phyloP scores from a whole-genome alignment of 306 rosid genomes.

The Medicago ruthenica region DNA sequence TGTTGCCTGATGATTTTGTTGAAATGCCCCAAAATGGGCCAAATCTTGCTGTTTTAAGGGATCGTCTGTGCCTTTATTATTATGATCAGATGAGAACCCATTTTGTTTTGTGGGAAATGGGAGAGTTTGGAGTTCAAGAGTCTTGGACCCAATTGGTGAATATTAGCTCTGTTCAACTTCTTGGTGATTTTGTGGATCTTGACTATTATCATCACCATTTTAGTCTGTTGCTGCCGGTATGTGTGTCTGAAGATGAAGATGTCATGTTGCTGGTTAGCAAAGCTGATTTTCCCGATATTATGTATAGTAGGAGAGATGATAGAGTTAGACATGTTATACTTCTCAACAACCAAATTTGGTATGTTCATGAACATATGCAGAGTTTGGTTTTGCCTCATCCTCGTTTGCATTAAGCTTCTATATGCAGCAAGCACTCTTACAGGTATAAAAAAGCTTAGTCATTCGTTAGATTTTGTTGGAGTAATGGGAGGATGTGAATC shows the following conservation, averaged over 20 bases:
- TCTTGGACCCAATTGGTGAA: neutral
- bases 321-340: too few relatives aligned
- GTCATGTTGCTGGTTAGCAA: too few relatives aligned
- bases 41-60: neutral
- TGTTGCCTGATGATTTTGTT: neutral
- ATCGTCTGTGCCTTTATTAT: neutral
- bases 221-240: too few relatives aligned
- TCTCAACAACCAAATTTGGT: too few relatives aligned
- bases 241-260: too few relatives aligned
- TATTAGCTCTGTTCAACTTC: neutral
- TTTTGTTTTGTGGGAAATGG: neutral
- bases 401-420: too few relatives aligned
- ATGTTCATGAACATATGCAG: too few relatives aligned
- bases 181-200: too few relatives aligned
- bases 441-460: conserved; percentile 48
- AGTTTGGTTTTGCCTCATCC: conserved; percentile 57
- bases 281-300: too few relatives aligned
- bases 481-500: conserved; percentile 8
- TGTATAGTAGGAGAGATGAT: too few relatives aligned
- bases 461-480: conserved; percentile 30
- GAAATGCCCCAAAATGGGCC: neutral
- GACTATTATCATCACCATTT: too few relatives aligned
- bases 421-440: conserved; percentile 47
- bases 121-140: neutral
- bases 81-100: neutral